phyloP scores from a whole-genome alignment of 257 asterid species.

The Petunia axillaris region DNA sequence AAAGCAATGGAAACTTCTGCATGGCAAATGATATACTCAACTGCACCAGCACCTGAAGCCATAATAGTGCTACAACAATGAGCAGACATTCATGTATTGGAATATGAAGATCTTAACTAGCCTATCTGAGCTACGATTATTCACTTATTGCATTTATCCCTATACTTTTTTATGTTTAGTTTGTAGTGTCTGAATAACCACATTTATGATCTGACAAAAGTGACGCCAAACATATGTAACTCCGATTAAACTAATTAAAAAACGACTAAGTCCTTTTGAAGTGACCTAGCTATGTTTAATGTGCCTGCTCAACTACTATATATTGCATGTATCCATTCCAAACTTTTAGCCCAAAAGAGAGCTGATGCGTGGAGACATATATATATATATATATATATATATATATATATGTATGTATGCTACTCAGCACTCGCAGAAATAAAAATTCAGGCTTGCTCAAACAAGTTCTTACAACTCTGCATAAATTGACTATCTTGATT shows the following conservation, averaged over 20 bases:
- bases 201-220: not conserved
- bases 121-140: not conserved
- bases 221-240: not conserved
- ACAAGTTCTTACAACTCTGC: not conserved
- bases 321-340: not conserved
- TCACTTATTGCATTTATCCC: not conserved
- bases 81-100: not conserved
- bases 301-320: not conserved
- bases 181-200: not conserved
- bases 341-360: not conserved
- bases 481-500: too few species aligned
- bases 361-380: not conserved
- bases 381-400: too few species aligned
- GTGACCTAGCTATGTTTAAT: not conserved
- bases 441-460: not conserved
- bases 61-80: slow-evolving; percentile 22
- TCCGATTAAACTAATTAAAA: not conserved
- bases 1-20: slow-evolving; percentile 75
- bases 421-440: not conserved
- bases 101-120: not conserved
- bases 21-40: slow-evolving; percentile 70
- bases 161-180: not conserved
- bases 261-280: not conserved
- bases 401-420: too few species aligned
- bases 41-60: slow-evolving; percentile 78